These are phyloP conservation scores for Tremella fuciformis DNA, from an alignment of 768 basidiomycete species.

Conservation along the genomic window DNA sequence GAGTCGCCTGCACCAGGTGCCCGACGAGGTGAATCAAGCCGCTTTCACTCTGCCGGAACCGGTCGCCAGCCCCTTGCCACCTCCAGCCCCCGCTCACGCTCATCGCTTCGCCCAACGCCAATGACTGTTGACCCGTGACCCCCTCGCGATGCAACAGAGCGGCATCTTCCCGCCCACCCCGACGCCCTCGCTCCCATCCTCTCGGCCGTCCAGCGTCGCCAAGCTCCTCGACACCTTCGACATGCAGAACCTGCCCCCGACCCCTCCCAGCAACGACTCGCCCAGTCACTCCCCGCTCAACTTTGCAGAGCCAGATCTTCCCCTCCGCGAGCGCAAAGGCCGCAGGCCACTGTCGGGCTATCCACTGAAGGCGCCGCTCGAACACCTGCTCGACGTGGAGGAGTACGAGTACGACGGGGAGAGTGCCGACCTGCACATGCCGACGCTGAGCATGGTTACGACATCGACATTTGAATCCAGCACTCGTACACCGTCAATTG, in stretches of 20 bases:
- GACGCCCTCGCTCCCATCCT: conserved; percentile 2
- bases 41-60: no score
- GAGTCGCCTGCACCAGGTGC: no score
- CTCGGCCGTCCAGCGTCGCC: conserved; percentile 7
- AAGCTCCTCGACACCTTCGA: neutral
- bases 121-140: no score
- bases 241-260: conserved; percentile 8
- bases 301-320: conserved; percentile 26
- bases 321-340: conserved; percentile 17
- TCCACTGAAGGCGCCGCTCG: conserved; percentile 12
- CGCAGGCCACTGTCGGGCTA: conserved; percentile 37
- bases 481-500: conserved; percentile 38
- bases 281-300: conserved; percentile 13
- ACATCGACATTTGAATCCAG: conserved; percentile 40
- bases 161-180: conserved; percentile 10
- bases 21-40: no score
- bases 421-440: conserved; percentile 19
- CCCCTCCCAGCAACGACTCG: conserved; percentile 8
- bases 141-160: no score
- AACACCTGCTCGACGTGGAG: conserved; percentile 35
- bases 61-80: no score
- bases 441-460: conserved; percentile 39
- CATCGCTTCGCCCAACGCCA: no score
- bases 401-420: conserved; percentile 35
- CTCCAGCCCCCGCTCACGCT: no score